phyloP scores from a whole-genome alignment of 768 basidiomycete species.

The Calocera cornea region DNA sequence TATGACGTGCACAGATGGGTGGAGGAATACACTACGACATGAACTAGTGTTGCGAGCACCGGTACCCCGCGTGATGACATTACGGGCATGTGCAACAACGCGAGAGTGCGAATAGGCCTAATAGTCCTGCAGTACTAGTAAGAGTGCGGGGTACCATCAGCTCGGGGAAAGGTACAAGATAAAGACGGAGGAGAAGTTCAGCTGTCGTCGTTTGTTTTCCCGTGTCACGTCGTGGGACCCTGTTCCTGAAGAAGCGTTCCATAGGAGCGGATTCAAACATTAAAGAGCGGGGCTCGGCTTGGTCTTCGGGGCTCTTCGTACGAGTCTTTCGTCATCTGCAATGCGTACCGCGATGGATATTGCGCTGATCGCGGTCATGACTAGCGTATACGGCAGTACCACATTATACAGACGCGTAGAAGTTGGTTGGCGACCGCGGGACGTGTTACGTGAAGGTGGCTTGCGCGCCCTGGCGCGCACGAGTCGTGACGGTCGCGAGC shows the following conservation, averaged over 20 bases:
- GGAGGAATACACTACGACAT: too few species aligned
- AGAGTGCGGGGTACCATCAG: too few species aligned
- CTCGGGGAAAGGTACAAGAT: too few species aligned
- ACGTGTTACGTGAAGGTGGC: slow-evolving; percentile 2
- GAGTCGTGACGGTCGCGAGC: not conserved
- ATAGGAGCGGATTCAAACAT: not conserved
- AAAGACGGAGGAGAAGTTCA: too few species aligned
- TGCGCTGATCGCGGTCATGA: not conserved
- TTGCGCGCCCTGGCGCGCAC: not conserved
- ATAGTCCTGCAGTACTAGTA: too few species aligned
- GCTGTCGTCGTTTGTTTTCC: not conserved
- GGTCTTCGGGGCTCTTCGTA: not conserved
- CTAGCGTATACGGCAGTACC: not conserved
- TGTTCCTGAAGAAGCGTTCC: slow-evolving; percentile 1
- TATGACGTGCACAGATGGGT: too few species aligned
- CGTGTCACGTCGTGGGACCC: not conserved
- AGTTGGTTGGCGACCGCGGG: not conserved
- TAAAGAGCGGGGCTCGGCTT: not conserved
- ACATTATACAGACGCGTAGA: not conserved
- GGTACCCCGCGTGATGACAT: too few species aligned
- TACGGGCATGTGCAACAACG: too few species aligned
- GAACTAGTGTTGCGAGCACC: too few species aligned
- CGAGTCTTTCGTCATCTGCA: not conserved
- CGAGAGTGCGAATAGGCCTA: too few species aligned
- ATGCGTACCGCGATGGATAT: not conserved